Percentiles rank a stretch among this genome's conserved stretches.
phyloP scores from a whole-genome alignment of 2,329 filamentous ascomycete genomes.

The Fusarium brachygibbosum region DNA sequence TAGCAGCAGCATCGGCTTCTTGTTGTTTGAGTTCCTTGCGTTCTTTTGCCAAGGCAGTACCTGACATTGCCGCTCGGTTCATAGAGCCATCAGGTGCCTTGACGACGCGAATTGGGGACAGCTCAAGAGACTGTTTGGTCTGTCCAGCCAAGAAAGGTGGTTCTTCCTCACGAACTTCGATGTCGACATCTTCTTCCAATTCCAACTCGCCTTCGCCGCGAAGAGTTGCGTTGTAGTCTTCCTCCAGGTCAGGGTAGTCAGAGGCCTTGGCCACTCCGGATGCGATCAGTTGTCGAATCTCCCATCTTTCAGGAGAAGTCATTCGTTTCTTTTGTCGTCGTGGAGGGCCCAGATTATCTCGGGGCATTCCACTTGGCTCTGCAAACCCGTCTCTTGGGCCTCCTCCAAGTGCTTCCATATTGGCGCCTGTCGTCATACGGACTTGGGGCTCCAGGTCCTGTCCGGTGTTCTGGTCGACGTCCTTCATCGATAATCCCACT shows the following conservation, averaged over 20 bases:
- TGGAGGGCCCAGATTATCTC: conserved; percentile 58
- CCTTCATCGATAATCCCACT: conserved; percentile 95
- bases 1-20: conserved; percentile 81
- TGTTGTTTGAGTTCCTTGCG: conserved; percentile 89
- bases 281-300: conserved; percentile 95
- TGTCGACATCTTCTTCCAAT: conserved; percentile 96
- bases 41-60: conserved; percentile 89
- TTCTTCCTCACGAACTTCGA: conserved; percentile 95
- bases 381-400: conserved; percentile 69
- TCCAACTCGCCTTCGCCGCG: conserved; percentile 90
- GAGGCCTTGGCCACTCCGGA: conserved; percentile 93
- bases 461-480: conserved; percentile 91
- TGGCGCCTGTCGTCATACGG: conserved; percentile 88
- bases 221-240: conserved; percentile 90
- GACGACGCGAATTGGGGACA: conserved; percentile 95
- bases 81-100: conserved; percentile 99
- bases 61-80: conserved; percentile 95
- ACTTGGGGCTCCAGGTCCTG: conserved; percentile 84
- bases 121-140: conserved; percentile 93
- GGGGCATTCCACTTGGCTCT: conserved; percentile 56
- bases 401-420: conserved; percentile 84
- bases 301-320: conserved; percentile 97
- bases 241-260: conserved; percentile 94
- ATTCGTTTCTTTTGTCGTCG: conserved; percentile 85
- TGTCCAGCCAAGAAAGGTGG: conserved; percentile 96